phyloP scores from a whole-genome alignment of 139 green algal genomes.

The Chlorella sp. region DNA sequence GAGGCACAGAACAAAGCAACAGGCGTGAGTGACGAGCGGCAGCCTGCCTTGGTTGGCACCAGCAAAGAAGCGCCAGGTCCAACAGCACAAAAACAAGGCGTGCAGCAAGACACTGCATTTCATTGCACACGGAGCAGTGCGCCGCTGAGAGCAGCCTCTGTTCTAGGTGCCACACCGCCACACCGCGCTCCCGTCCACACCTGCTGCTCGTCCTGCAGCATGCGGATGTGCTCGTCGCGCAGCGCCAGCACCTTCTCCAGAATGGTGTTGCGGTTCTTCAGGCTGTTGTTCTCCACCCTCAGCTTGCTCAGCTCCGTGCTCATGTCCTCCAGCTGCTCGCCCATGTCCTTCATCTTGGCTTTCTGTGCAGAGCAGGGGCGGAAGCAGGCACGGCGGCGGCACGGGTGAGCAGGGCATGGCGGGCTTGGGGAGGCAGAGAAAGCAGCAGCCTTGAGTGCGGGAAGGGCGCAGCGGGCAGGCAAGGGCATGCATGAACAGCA shows the following conservation, averaged over 20 bases:
- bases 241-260: slow-evolving; percentile 67
- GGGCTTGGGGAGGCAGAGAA: no score
- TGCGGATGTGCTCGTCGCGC: slow-evolving; percentile 55
- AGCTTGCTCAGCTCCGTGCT: slow-evolving; percentile 41
- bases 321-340: slow-evolving; percentile 56
- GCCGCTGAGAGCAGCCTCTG: no score
- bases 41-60: no score
- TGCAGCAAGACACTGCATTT: no score
- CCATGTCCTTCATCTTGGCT: slow-evolving; percentile 61
- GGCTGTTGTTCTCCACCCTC: slow-evolving; percentile 51
- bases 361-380: slow-evolving; percentile 47
- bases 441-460: no score
- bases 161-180: no score
- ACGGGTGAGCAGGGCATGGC: neutral
- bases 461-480: no score
- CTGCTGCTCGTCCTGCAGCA: slow-evolving; percentile 57
- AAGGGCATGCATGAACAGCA: no score
- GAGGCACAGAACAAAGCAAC: neutral
- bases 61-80: no score
- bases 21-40: no score
- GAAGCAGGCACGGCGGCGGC: neutral
- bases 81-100: no score
- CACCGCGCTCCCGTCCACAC: neutral
- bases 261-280: slow-evolving; percentile 62
- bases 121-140: no score